Evolutionary conservation across 768 basidiomycete genomes (phyloP).

Genomic region (Tylopilus felleus): DNA sequence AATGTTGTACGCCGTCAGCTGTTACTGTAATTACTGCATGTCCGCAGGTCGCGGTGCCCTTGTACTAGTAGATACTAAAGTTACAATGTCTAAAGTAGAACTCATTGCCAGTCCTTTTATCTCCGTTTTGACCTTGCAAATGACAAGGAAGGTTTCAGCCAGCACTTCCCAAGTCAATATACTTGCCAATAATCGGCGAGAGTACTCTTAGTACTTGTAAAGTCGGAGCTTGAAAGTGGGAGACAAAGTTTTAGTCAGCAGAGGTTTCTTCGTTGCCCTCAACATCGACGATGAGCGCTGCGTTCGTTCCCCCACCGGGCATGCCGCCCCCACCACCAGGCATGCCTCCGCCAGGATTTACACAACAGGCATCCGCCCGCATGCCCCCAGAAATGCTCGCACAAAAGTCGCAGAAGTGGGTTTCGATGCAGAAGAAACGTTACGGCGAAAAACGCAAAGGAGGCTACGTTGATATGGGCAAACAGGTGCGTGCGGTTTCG

Average conservation of each 20-base stretch:
- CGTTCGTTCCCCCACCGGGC: conserved; percentile 38
- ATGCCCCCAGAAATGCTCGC: conserved; percentile 70
- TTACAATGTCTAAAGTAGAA: too few species aligned
- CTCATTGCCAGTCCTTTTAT: too few species aligned
- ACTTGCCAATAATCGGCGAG: too few species aligned
- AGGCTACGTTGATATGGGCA: conserved; percentile 88
- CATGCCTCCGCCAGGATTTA: conserved; percentile 35
- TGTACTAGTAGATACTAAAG: too few species aligned
- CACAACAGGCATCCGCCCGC: conserved; percentile 38
- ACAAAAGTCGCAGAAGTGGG: conserved; percentile 95
- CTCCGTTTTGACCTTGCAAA: too few species aligned
- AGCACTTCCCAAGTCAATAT: too few species aligned
- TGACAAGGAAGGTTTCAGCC: too few species aligned
- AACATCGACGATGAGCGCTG: conserved; percentile 32
- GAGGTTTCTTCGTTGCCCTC: conserved; percentile 25
- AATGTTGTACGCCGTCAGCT: too few species aligned
- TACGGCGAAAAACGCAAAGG: conserved; percentile 91
- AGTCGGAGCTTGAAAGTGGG: conserved; percentile 24
- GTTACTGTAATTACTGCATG: too few species aligned
- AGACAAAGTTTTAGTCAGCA: conserved; percentile 23
- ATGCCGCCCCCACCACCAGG: conserved; percentile 42
- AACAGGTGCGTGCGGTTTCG: conserved; percentile 60
- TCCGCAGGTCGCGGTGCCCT: too few species aligned
- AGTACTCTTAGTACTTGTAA: too few species aligned
- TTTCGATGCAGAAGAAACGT: conserved; percentile 88